Conservation (phyloP, 2,329 filamentous ascomycete genomes). For the Fusarium miscanthi region DNA sequence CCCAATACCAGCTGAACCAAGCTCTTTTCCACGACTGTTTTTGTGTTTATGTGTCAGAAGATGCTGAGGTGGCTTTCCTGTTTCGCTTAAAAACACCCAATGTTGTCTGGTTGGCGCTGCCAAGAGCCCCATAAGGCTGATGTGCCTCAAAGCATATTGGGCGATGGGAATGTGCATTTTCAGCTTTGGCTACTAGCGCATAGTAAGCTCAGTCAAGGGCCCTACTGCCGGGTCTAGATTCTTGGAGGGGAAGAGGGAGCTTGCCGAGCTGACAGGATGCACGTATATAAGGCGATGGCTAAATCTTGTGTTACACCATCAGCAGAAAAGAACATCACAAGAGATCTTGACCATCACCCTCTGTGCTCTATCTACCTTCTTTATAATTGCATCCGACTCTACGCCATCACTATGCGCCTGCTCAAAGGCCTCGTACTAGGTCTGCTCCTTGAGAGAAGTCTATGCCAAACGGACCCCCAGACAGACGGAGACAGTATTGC, state of each 20-base stretch:
- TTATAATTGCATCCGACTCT: rapidly evolving
- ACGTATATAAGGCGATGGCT: neutral
- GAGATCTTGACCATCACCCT: too few species aligned
- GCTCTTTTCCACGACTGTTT: neutral
- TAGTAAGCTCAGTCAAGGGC: neutral
- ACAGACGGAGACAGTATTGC: neutral
- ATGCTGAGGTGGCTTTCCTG: neutral
- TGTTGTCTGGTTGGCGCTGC: neutral
- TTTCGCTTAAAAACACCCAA: neutral
- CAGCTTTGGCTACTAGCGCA: constrained; percentile 8
- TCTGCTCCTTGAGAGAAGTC: neutral
- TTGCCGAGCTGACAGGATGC: neutral
- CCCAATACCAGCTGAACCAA: neutral
- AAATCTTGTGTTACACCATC: neutral
- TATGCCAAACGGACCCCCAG: neutral
- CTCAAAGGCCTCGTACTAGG: constrained; percentile 4
- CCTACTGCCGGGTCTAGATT: neutral
- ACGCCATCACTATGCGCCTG: neutral
- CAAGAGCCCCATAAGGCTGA: constrained; percentile 13
- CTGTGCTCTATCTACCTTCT: rapidly evolving
- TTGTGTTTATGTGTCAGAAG: neutral
- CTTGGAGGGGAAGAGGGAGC: neutral
- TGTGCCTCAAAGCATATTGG: neutral
- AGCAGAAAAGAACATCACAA: neutral
- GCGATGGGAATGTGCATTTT: neutral